phyloP scores from a whole-genome alignment of 2,329 filamentous ascomycete genomes.

The Verticillium nubilum region DNA sequence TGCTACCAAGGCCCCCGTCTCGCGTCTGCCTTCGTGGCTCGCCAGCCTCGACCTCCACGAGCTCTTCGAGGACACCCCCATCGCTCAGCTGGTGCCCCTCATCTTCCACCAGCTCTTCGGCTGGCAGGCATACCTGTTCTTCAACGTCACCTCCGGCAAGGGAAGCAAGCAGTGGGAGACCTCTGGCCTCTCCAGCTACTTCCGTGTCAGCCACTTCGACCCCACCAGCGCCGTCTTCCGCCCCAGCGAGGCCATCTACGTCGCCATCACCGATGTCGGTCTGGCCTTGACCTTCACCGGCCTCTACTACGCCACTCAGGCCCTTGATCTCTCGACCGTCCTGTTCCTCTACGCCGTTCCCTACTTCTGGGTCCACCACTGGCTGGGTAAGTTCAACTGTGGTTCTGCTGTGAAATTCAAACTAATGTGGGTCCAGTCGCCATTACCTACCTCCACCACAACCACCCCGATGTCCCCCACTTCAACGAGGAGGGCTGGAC shows the following conservation, averaged over 20 bases:
- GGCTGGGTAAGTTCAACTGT: constrained; percentile 46
- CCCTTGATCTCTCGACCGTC: constrained; percentile 51
- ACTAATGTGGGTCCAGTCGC: constrained; percentile 42
- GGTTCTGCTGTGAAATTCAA: neutral
- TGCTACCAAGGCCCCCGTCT: constrained; percentile 21
- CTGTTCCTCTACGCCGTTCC: constrained; percentile 57
- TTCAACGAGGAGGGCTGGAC: constrained; percentile 53
- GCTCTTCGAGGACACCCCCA: constrained; percentile 58
- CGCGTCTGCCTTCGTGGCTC: constrained; percentile 17
- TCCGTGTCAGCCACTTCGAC: constrained; percentile 52
- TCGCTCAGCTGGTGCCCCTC: constrained; percentile 47
- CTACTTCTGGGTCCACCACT: constrained; percentile 67
- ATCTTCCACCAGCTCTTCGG: constrained; percentile 59
- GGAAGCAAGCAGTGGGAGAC: constrained; percentile 40
- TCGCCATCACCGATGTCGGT: constrained; percentile 56
- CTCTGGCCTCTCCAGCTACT: constrained; percentile 25
- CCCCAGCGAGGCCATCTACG: constrained; percentile 47
- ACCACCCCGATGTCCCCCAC: constrained; percentile 48
- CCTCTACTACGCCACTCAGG: constrained; percentile 45
- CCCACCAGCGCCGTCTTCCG: constrained; percentile 57
- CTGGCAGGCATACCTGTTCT: constrained; percentile 59
- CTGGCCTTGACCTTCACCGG: constrained; percentile 43
- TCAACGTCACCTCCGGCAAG: constrained; percentile 48
- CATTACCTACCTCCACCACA: constrained; percentile 73
- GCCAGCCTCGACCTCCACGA: constrained; percentile 40